Evolutionary conservation across 1,284 basidiomycete genomes (phyloP).

Genomic region (Ustilago esculenta): DNA sequence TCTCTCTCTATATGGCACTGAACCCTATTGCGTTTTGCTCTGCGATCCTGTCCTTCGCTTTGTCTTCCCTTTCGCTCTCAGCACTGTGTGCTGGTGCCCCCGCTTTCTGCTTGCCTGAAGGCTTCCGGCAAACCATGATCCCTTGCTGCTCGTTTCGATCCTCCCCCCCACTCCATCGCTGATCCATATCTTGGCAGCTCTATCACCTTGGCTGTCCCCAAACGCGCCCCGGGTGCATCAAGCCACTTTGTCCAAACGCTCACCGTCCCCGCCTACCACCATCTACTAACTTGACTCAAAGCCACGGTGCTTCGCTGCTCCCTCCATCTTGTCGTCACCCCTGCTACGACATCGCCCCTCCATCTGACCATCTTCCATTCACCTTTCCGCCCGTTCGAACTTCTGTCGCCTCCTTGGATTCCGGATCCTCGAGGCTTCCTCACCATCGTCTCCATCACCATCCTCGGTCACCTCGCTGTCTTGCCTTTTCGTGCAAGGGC

Average conservation of each 20-base stretch:
- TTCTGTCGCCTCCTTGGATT: not conserved
- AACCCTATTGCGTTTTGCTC: too few species aligned
- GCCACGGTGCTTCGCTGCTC: constrained; percentile 35
- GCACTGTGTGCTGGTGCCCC: not conserved
- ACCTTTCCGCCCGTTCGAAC: too few species aligned
- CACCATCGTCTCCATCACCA: not conserved
- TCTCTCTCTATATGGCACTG: too few species aligned
- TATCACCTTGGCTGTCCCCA: not conserved
- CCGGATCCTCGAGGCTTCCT: too few species aligned
- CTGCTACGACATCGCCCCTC: constrained; percentile 25
- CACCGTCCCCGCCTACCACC: not conserved
- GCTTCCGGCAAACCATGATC: not conserved
- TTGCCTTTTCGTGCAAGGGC: constrained; percentile 5
- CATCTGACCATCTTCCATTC: too few species aligned
- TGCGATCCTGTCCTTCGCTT: not conserved
- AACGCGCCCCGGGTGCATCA: too few species aligned
- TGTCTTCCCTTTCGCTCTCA: not conserved
- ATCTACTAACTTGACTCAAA: not conserved
- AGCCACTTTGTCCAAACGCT: too few species aligned
- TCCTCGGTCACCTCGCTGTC: not conserved
- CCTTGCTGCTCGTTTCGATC: constrained; percentile 12
- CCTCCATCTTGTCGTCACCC: constrained; percentile 10
- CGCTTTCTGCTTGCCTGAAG: too few species aligned
- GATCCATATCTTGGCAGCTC: not conserved
- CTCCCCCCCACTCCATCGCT: not conserved